Base-by-base conservation (phyloP, 202 grass and related monocot species). In the Saccharum hybrid region DNA sequence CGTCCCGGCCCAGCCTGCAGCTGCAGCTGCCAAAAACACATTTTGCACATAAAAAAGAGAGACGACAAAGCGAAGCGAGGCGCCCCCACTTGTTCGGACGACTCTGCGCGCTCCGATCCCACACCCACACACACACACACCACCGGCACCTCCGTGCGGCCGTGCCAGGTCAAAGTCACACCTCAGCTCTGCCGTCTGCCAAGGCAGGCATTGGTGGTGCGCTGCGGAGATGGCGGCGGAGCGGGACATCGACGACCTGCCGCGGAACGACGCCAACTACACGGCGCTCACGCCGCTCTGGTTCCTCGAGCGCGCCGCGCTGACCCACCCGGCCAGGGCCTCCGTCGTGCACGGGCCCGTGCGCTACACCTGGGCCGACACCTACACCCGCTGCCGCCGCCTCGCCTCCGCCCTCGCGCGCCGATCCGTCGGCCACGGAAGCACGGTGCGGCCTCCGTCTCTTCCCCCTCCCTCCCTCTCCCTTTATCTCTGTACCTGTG, bases 161-260 rank as follows among this genome's bases (percentile, higher is more conserved):
- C 45, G 16, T 19, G 16, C 74, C 51, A 88, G 28, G 72, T 78
- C 71, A 84, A 84, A 69, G 61, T 2, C 60, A 4, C 37, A 10
- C 8, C 22, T 13, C 43, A 18, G 9, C 12, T 12, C 66, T 28
- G 15, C 41, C 39, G 57, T 11, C 65, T 28, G 19, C 41, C 33
- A 48, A 12, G 76, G 10, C 3, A 1, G 30, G 63, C 31, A 36
- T 36, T 60, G 43, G 66, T 7, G 76, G 78, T 49, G 46, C 19
- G 18, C 48, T 18, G 72, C 26, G 4, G 75, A 39, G 41, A 83
- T 87, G 88, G 82, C 72, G 88, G 52, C 46, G 60, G 90, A 95
- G 90, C 81, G 88, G 79, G 92, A 98, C 93, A 95, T 98, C 81
- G 96, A 98, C 85, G 91, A 95, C 39, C 84, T 95, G 82, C 96